Evolutionary conservation across 495 filamentous ascomycete genomes (phyloP), one percentile per base, ranked within the genome.

Genomic region (Cairneyella variabilis): DNA sequence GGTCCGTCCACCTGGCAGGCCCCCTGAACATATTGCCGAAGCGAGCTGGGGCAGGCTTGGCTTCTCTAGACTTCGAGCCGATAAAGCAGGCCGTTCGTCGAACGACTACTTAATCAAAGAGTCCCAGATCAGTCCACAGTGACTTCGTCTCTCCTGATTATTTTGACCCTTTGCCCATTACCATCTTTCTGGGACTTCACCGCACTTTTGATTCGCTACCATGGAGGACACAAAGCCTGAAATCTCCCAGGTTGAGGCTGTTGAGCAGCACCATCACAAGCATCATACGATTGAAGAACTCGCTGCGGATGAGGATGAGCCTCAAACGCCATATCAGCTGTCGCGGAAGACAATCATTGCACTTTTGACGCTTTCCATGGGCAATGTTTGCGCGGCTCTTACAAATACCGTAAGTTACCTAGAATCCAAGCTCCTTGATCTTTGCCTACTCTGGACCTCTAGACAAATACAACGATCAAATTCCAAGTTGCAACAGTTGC

Each of bases 401-500:
- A 25, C 40, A 2, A 57, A 57, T 30, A 57, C 54, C 16, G 54
- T 57, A 27, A 45, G 54, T 37, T 12, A 11, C 14, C 11, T 25
- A n/a, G n/a, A n/a, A 21, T 6, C 17, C 11, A 6, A 39, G 16
- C n/a, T n/a, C n/a, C n/a, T n/a, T n/a, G 3, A 1, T 3, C 4
- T 4, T 14, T 17, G 14, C 17, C 17, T 16, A 18, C 38, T 1
- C 47, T 51, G 26, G 40, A 16, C 0, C 8, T 1, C 0, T 12
- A 57, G 54, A 57, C 54, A 21, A 57, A 57, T 39, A 57, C 54
- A n/a, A 57, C 54, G 7, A 51, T 57, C 40, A 51, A 57, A 27
- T 57, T 57, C 21, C 54, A 57, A 41, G 47, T 57, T 18, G 41
- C 48, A 37, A 39, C 48, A 0, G 22, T 51, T 6, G 54, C 54